Evolutionary conservation across 805 yeast genomes (phyloP).

Genomic region (Nakazawaea ishiwadae): DNA sequence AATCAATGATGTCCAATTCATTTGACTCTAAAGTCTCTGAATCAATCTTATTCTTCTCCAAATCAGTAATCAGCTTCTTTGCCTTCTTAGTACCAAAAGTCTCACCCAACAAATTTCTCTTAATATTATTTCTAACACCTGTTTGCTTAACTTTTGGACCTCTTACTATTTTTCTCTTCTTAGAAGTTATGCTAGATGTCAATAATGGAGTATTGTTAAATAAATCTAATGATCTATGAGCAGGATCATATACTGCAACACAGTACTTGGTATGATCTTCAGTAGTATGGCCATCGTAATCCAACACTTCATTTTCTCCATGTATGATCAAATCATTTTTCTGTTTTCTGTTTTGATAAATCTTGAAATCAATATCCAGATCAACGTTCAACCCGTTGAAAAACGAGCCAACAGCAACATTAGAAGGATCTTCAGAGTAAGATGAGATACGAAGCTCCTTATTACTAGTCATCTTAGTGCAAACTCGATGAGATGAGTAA

Average conservation of each 20-base stretch:
- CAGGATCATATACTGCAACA: conserved; percentile 74
- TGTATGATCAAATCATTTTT: conserved; percentile 50
- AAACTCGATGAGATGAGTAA: conserved; percentile 8
- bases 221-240: conserved; percentile 58
- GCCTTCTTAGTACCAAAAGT: conserved; percentile 98
- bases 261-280: conserved; percentile 47
- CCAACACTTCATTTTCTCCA: conserved; percentile 73
- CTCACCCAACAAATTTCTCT: conserved; percentile 85
- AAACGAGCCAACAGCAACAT: conserved; percentile 61
- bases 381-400: conserved; percentile 74
- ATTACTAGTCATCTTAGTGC: too few relatives aligned
- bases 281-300: conserved; percentile 57
- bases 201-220: conserved; percentile 57
- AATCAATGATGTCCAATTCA: conserved; percentile 78
- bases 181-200: conserved; percentile 59
- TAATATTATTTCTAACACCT: conserved; percentile 44
- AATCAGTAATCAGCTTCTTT: conserved; percentile 78
- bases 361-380: conserved; percentile 50
- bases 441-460: conserved; percentile 27
- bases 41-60: conserved; percentile 82
- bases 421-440: conserved; percentile 38
- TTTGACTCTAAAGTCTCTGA: conserved; percentile 70
- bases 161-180: conserved; percentile 46
- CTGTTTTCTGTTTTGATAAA: conserved; percentile 46
- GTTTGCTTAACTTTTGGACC: conserved; percentile 63